These are phyloP conservation scores for Erodium texanum DNA, from an alignment of 441 rosid species.

Conservation along the genomic window DNA sequence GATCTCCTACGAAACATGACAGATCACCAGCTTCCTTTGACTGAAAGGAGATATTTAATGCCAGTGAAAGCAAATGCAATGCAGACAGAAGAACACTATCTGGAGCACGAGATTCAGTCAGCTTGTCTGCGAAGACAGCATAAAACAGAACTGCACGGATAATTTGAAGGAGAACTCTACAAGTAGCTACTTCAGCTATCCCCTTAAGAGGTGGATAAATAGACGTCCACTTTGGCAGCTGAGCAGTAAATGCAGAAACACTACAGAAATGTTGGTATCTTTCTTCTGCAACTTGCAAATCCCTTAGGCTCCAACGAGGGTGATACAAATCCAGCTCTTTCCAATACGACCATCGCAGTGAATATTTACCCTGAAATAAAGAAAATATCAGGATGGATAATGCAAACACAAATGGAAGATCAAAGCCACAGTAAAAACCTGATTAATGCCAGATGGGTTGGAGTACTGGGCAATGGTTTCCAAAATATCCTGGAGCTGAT, in stretches of 20 bases:
- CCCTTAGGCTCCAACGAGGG: constrained; percentile 88
- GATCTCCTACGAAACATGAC: constrained; percentile 27
- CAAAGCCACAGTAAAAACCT: constrained; percentile 47
- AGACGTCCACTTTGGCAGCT: constrained; percentile 79
- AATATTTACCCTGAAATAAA: constrained; percentile 70
- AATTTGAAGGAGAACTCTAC: constrained; percentile 56
- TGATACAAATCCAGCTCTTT: constrained; percentile 92
- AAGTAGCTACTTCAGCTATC: constrained; percentile 66
- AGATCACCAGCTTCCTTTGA: constrained; percentile 32
- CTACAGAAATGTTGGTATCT: constrained; percentile 69
- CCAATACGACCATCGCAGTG: constrained; percentile 70
- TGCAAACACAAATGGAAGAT: constrained; percentile 16
- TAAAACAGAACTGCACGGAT: constrained; percentile 69
- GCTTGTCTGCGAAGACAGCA: constrained; percentile 61
- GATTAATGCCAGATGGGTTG: constrained; percentile 85
- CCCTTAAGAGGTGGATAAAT: constrained; percentile 72
- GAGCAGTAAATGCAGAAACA: constrained; percentile 67
- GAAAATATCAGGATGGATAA: constrained; percentile 16
- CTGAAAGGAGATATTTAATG: constrained; percentile 65
- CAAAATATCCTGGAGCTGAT: constrained; percentile 68
- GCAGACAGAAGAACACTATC: constrained; percentile 66
- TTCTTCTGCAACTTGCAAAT: constrained; percentile 93
- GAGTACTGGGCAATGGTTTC: constrained; percentile 63
- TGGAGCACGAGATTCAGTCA: constrained; percentile 63
- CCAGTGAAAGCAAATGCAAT: constrained; percentile 72